Evolutionary conservation across 2,329 filamentous ascomycete species (phyloP).

Genomic region (Aspergillus novoparasiticus): DNA sequence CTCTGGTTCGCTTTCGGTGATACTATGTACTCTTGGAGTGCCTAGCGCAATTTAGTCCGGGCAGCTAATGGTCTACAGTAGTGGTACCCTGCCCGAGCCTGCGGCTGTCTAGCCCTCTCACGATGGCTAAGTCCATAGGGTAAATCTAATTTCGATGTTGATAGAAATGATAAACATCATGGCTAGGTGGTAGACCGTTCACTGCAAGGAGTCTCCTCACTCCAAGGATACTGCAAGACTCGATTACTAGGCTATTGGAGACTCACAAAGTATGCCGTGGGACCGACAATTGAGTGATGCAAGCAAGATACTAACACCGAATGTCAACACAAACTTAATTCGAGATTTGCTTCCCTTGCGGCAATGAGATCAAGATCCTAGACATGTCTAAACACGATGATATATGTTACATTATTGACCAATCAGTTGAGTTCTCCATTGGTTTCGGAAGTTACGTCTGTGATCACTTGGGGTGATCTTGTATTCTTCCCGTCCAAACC

Average conservation of each 20-base stretch:
- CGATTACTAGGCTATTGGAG: neutral
- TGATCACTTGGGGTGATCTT: neutral
- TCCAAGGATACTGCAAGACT: neutral
- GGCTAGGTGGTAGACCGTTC: neutral
- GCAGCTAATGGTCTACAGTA: neutral
- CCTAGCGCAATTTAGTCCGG: neutral
- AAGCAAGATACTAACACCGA: neutral
- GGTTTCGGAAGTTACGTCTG: neutral
- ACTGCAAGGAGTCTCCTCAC: too few relatives aligned
- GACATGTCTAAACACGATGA: neutral
- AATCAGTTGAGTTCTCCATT: neutral
- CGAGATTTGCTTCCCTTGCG: neutral
- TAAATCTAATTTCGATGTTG: neutral
- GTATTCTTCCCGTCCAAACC: slow-evolving; percentile 28
- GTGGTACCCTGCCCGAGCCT: neutral
- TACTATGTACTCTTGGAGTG: neutral
- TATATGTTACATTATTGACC: neutral
- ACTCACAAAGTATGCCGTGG: neutral
- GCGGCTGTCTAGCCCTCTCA: neutral
- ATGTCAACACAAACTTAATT: neutral
- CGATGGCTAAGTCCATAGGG: neutral
- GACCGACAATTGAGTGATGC: neutral
- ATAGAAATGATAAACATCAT: neutral
- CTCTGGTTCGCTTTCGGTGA: too few relatives aligned
- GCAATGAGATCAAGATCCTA: neutral